phyloP scores from a whole-genome alignment of 345 rosid genomes.

The Sisymbrium altissimum region DNA sequence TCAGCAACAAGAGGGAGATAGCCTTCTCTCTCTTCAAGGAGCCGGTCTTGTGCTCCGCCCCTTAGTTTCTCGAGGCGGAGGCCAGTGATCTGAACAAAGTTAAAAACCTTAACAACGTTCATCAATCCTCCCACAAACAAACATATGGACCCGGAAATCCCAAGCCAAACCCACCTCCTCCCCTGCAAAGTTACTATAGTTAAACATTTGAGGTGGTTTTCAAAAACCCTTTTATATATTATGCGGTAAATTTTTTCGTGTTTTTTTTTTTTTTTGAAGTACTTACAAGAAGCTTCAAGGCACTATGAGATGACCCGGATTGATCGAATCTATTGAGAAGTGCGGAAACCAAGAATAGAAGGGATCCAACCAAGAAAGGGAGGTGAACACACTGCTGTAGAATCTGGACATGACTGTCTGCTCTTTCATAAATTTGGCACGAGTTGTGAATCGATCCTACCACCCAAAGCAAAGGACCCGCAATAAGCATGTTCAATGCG shows the following conservation, averaged over 20 bases:
- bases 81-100: slow-evolving; percentile 53
- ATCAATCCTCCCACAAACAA: slow-evolving; percentile 53
- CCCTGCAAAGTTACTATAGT: slow-evolving; percentile 38
- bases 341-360: slow-evolving; percentile 58
- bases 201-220: neutral
- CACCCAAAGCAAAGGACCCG: slow-evolving; percentile 69
- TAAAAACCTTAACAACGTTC: slow-evolving; percentile 70
- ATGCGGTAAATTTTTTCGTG: neutral
- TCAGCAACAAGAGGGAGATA: slow-evolving; percentile 52
- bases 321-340: slow-evolving; percentile 54
- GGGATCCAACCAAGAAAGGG: slow-evolving; percentile 68
- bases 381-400: slow-evolving; percentile 66
- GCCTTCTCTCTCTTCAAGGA: slow-evolving; percentile 54
- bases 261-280: neutral
- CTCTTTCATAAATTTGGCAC: slow-evolving; percentile 85
- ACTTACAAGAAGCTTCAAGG: slow-evolving; percentile 53
- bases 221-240: neutral
- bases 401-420: slow-evolving; percentile 78
- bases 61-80: slow-evolving; percentile 68
- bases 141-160: slow-evolving; percentile 49
- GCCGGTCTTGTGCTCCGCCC: slow-evolving; percentile 67
- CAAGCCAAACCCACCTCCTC: slow-evolving; percentile 52
- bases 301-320: slow-evolving; percentile 41
- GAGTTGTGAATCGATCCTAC: slow-evolving; percentile 84
- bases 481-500: slow-evolving; percentile 61